Evolutionary conservation across 371 early-diverging fungal species (phyloP).

Genomic region (Saksenaea vasiformis): DNA sequence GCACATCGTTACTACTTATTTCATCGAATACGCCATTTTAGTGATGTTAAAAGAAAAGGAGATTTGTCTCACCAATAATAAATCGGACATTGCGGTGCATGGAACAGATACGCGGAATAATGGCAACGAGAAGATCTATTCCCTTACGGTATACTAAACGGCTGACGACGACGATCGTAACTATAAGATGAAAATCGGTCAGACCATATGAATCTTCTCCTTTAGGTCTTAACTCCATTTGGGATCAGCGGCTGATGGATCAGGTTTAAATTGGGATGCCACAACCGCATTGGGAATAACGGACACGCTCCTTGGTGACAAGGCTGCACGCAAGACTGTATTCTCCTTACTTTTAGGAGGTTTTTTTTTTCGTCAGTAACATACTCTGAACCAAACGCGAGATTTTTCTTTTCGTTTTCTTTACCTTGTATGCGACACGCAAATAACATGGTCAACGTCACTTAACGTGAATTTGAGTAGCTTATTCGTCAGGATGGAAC

Average conservation of each 20-base stretch:
- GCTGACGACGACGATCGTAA: slow-evolving; percentile 93
- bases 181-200: slow-evolving; percentile 33
- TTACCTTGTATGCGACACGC: slow-evolving; percentile 97
- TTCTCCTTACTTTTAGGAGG: slow-evolving; percentile 87
- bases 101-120: slow-evolving; percentile 95
- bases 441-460: slow-evolving; percentile 96
- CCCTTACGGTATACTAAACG: slow-evolving; percentile 98
- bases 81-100: slow-evolving; percentile 84
- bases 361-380: background rate
- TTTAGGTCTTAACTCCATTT: slow-evolving; percentile 62
- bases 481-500: slow-evolving; percentile 94
- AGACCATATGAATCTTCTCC: background rate
- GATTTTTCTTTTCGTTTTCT: background rate
- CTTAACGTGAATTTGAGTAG: slow-evolving; percentile 92
- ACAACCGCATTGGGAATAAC: slow-evolving; percentile 99
- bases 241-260: slow-evolving; percentile 75
- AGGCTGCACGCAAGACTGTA: slow-evolving; percentile 91
- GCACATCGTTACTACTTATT: background rate
- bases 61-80: slow-evolving; percentile 73
- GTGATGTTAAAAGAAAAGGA: background rate
- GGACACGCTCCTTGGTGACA: slow-evolving; percentile 87
- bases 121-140: slow-evolving; percentile 88
- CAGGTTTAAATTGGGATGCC: slow-evolving; percentile 87
- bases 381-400: background rate
- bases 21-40: background rate